phyloP scores from a whole-genome alignment of 176 grass and related monocot species.

The Tillandsia leiboldiana region DNA sequence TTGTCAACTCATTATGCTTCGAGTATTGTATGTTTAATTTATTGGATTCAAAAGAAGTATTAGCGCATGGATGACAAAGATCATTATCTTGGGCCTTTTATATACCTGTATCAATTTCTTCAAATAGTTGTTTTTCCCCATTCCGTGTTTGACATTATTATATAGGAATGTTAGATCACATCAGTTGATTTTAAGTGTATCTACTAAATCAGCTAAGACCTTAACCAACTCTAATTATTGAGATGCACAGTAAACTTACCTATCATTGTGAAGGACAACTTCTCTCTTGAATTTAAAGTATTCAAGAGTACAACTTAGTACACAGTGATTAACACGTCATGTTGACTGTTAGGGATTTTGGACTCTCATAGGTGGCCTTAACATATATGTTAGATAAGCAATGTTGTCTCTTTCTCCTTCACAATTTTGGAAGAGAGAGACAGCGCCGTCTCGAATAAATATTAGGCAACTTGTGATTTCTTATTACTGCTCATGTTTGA shows the following conservation, averaged over 20 bases:
- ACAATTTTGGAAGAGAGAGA: neutral
- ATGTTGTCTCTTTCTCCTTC: neutral
- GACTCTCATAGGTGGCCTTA: neutral
- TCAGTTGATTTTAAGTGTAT: no score
- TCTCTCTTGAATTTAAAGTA: neutral
- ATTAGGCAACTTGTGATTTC: conserved; percentile 1
- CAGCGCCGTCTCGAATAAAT: neutral
- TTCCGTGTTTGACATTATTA: no score
- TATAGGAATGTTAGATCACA: no score
- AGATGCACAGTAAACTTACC: neutral
- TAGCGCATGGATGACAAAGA: conserved; percentile 1
- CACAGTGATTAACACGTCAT: neutral
- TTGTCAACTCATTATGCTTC: neutral
- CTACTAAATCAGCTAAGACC: no score
- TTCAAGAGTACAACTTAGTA: neutral
- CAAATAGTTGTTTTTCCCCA: no score
- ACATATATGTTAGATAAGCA: neutral
- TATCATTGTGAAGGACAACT: neutral
- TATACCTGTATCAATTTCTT: neutral
- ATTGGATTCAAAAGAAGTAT: neutral
- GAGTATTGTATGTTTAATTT: neutral
- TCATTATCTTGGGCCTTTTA: neutral
- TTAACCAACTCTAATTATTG: neutral
- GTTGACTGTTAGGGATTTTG: neutral
- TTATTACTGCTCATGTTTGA: no score